Evolutionary conservation across 108 stramenopile species (phyloP).

Genomic region (Nannochloropsis oceanica): DNA sequence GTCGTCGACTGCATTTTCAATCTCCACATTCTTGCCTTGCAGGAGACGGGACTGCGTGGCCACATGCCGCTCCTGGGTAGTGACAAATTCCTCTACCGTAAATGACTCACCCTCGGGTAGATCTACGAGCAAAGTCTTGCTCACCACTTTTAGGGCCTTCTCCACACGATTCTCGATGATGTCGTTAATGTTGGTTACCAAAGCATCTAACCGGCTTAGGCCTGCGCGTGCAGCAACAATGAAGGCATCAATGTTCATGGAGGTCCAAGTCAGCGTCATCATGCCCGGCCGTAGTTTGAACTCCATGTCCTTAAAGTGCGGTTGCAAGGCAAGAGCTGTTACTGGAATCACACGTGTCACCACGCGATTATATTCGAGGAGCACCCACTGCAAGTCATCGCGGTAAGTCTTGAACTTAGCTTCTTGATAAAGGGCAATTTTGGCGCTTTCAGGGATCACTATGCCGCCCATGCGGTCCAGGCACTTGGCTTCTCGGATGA

Average conservation of each 20-base stretch:
- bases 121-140: slow-evolving; percentile 63
- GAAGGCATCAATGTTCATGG: slow-evolving; percentile 80
- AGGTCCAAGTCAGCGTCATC: slow-evolving; percentile 80
- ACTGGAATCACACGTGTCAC: slow-evolving; percentile 60
- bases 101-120: slow-evolving; percentile 60
- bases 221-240: slow-evolving; percentile 34
- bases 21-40: slow-evolving; percentile 74
- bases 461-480: slow-evolving; percentile 68
- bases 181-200: slow-evolving; percentile 68
- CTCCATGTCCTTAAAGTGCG: slow-evolving; percentile 79
- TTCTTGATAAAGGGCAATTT: slow-evolving; percentile 57
- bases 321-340: slow-evolving; percentile 56
- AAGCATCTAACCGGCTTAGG: slow-evolving; percentile 58
- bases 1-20: slow-evolving; percentile 68
- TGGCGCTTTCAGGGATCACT: slow-evolving; percentile 65
- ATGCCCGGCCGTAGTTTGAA: slow-evolving; percentile 77
- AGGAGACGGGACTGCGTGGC: slow-evolving; percentile 46
- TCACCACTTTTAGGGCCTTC: slow-evolving; percentile 67
- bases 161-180: slow-evolving; percentile 80
- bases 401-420: slow-evolving; percentile 74
- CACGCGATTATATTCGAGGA: slow-evolving; percentile 66
- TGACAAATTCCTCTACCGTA: slow-evolving; percentile 72
- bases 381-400: slow-evolving; percentile 62
- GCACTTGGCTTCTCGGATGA: slow-evolving; percentile 74
- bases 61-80: slow-evolving; percentile 63